A percentile compares a stretch with the other conserved stretches of the same genome.
These are phyloP conservation scores for Suhomyces yuchorum DNA, from an alignment of 1,139 yeast species.

Conservation along the genomic window DNA sequence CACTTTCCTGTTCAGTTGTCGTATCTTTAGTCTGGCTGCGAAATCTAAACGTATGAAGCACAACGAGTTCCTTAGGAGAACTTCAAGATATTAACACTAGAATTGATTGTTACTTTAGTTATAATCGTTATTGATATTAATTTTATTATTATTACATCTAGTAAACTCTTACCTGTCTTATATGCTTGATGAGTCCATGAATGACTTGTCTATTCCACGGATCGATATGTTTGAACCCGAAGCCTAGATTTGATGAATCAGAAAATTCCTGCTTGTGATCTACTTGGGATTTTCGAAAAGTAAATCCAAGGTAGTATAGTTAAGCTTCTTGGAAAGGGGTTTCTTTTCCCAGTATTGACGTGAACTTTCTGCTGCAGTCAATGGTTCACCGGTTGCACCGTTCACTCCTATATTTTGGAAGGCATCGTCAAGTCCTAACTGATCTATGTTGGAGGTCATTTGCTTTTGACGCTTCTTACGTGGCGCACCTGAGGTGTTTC, in stretches of 20 bases:
- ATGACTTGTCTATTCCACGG: not conserved
- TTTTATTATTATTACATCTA: not conserved
- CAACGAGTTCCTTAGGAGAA: too few relatives aligned
- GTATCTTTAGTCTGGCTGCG: too few relatives aligned
- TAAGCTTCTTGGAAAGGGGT: constrained; percentile 81
- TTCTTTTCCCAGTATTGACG: constrained; percentile 68
- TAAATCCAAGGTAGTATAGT: constrained; percentile 74
- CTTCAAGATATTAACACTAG: too few relatives aligned
- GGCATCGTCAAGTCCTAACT: constrained; percentile 38
- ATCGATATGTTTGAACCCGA: not conserved
- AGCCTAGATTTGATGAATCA: too few relatives aligned
- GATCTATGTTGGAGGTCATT: constrained; percentile 13
- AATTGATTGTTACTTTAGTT: too few relatives aligned
- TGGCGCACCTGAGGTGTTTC: constrained; percentile 59
- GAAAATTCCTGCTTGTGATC: too few relatives aligned
- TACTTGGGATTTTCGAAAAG: constrained; percentile 41
- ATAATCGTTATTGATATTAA: not conserved
- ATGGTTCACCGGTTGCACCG: constrained; percentile 45
- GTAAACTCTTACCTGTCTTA: not conserved
- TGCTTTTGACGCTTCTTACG: constrained; percentile 40
- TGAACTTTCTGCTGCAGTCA: constrained; percentile 72
- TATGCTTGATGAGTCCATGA: not conserved
- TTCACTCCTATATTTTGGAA: constrained; percentile 44
- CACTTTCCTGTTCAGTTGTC: too few relatives aligned
- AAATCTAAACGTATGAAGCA: not conserved